These are phyloP conservation scores for Cephalotrichum gorgonifer DNA, from an alignment of 2,329 filamentous ascomycete genomes.

Conservation along the genomic window DNA sequence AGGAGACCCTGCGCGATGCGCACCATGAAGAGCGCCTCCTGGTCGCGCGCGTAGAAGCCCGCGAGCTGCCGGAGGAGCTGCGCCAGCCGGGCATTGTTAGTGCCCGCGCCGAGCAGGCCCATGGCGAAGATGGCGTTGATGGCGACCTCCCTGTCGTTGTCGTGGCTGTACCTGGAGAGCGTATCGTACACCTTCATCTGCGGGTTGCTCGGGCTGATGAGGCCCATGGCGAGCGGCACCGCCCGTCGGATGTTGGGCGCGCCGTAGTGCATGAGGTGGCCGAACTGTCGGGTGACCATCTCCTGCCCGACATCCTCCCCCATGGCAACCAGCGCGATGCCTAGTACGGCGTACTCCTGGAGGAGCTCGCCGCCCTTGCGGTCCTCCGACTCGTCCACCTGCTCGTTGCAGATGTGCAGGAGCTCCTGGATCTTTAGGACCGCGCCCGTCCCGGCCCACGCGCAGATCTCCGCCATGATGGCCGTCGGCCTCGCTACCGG, in stretches of 20 bases:
- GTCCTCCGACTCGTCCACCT: conserved; percentile 87
- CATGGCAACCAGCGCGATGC: conserved; percentile 91
- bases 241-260: conserved; percentile 95
- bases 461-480: conserved; percentile 90
- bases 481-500: conserved; percentile 95
- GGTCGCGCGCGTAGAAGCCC: conserved; percentile 95
- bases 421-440: conserved; percentile 96
- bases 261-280: conserved; percentile 98
- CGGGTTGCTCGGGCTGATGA: conserved; percentile 94
- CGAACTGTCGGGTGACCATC: conserved; percentile 96
- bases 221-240: conserved; percentile 90
- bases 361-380: conserved; percentile 93
- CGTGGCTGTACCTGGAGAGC: conserved; percentile 91
- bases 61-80: conserved; percentile 90
- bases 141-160: conserved; percentile 96
- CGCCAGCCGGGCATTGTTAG: conserved; percentile 93
- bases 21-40: conserved; percentile 97
- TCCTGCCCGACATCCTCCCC: conserved; percentile 97
- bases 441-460: conserved; percentile 94
- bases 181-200: conserved; percentile 99
- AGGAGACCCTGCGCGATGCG: conserved; percentile 93
- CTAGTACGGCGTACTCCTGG: conserved; percentile 91
- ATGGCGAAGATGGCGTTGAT: conserved; percentile 99
- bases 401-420: conserved; percentile 95
- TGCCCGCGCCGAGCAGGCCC: conserved; percentile 92